Conservation (phyloP, 2,329 filamentous ascomycete species). For the Cadophora gregata region DNA sequence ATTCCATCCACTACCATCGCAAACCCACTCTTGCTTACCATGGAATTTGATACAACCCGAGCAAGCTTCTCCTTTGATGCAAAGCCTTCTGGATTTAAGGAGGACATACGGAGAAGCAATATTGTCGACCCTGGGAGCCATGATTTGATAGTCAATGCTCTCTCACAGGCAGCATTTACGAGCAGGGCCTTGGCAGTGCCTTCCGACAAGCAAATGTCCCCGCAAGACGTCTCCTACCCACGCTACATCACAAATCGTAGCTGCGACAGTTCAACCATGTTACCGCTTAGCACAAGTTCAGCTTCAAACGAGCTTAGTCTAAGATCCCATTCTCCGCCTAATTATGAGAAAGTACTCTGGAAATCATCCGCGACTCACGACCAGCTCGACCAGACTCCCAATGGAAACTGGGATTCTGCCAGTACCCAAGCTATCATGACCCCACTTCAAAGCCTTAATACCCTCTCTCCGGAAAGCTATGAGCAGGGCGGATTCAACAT, state of each 20-base stretch:
- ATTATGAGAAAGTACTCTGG: neutral
- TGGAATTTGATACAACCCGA: constrained; percentile 1
- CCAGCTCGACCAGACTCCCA: neutral
- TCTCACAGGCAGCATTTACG: neutral
- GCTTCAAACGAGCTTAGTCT: neutral
- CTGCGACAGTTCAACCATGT: neutral
- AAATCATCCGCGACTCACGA: neutral
- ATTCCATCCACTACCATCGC: neutral
- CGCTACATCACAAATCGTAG: neutral
- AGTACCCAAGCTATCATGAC: neutral
- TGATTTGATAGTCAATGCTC: neutral
- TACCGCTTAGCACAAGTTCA: neutral
- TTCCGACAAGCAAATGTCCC: neutral
- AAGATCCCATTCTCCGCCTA: neutral
- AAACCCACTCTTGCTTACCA: neutral
- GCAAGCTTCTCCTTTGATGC: neutral
- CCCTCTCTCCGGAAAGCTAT: neutral
- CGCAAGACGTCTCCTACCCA: neutral
- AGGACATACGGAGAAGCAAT: neutral
- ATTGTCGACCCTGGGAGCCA: neutral
- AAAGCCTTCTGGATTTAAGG: neutral
- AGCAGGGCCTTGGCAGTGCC: neutral
- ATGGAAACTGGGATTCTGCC: neutral
- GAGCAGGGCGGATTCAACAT: neutral
- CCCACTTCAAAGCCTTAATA: neutral